These are phyloP conservation scores for Dioszegia aurantiaca DNA, from an alignment of 768 basidiomycete genomes.

Conservation along the genomic window DNA sequence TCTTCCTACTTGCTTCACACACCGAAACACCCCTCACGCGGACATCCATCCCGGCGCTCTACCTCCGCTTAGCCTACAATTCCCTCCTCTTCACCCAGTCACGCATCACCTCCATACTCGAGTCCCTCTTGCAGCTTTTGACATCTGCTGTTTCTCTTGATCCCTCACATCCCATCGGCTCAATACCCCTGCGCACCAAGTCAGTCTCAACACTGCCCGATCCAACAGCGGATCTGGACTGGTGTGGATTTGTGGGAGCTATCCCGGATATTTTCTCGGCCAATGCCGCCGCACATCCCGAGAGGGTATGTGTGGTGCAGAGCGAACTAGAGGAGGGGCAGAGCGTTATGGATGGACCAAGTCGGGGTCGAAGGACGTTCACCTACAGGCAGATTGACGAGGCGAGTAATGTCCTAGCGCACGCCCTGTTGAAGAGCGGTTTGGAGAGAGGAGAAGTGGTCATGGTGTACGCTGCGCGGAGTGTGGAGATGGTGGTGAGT, in stretches of 20 bases:
- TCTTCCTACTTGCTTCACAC: constrained; percentile 69
- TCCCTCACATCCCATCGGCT: constrained; percentile 65
- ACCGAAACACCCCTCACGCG: constrained; percentile 55
- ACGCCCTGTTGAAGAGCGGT: constrained; percentile 80
- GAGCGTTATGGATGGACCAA: constrained; percentile 46
- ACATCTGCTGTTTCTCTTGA: constrained; percentile 61
- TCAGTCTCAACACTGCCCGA: constrained; percentile 66
- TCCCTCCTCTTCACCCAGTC: constrained; percentile 81
- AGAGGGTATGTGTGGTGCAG: constrained; percentile 86
- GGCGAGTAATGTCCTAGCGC: constrained; percentile 84
- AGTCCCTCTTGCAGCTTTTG: constrained; percentile 77
- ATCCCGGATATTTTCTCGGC: constrained; percentile 91
- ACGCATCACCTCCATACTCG: constrained; percentile 73
- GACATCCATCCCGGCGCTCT: constrained; percentile 69
- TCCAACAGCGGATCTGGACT: constrained; percentile 82
- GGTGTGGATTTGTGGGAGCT: constrained; percentile 96
- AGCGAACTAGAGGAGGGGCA: constrained; percentile 39
- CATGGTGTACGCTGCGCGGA: constrained; percentile 94
- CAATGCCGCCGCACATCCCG: constrained; percentile 76
- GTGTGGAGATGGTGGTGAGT: constrained; percentile 92
- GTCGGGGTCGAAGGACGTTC: constrained; percentile 62
- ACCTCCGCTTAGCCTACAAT: constrained; percentile 86
- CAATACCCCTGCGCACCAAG: constrained; percentile 73
- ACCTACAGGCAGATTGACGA: constrained; percentile 76
- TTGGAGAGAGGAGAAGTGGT: constrained; percentile 91